Percentiles rank a stretch among this genome's conserved stretches.
These are phyloP conservation scores for Collybia nuda DNA, from an alignment of 768 basidiomycete species.

Conservation along the genomic window DNA sequence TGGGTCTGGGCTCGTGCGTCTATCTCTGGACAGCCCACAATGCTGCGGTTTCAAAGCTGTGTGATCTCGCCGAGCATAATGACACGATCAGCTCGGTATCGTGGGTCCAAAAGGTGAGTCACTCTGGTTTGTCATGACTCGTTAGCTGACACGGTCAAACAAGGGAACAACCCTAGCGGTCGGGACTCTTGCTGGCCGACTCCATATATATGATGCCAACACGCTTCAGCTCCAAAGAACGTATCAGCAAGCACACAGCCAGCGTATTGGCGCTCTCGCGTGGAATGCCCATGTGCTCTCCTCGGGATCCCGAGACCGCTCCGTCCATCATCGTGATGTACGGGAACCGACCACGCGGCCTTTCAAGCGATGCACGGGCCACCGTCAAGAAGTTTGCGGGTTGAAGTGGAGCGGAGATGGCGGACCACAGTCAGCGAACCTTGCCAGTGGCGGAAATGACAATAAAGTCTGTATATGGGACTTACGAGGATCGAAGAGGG, in stretches of 20 bases:
- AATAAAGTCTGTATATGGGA: slow-evolving; percentile 99
- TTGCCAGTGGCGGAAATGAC: slow-evolving; percentile 97
- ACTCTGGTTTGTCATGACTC: not conserved
- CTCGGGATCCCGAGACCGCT: slow-evolving; percentile 89
- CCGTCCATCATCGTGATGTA: slow-evolving; percentile 91
- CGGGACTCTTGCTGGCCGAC: slow-evolving; percentile 83
- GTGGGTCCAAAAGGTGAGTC: slow-evolving; percentile 78
- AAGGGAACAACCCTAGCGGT: slow-evolving; percentile 90
- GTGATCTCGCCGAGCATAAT: slow-evolving; percentile 65
- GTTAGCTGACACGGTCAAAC: not conserved
- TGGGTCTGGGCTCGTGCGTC: slow-evolving; percentile 88
- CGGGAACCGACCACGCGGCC: slow-evolving; percentile 67
- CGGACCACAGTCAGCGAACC: slow-evolving; percentile 43
- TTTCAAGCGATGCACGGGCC: slow-evolving; percentile 70
- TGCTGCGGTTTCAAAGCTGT: slow-evolving; percentile 88
- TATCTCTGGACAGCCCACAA: slow-evolving; percentile 98
- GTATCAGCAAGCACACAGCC: slow-evolving; percentile 81
- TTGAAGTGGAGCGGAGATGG: slow-evolving; percentile 79
- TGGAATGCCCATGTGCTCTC: slow-evolving; percentile 91
- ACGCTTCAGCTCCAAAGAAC: slow-evolving; percentile 75
- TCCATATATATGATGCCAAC: slow-evolving; percentile 93
- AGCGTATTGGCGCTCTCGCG: slow-evolving; percentile 90
- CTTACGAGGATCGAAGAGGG: slow-evolving; percentile 50
- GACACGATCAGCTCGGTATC: slow-evolving; percentile 86
- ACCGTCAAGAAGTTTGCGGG: slow-evolving; percentile 95